These are phyloP conservation scores for Aspergillus udagawae DNA, from an alignment of 2,329 filamentous ascomycete genomes.

Conservation along the genomic window DNA sequence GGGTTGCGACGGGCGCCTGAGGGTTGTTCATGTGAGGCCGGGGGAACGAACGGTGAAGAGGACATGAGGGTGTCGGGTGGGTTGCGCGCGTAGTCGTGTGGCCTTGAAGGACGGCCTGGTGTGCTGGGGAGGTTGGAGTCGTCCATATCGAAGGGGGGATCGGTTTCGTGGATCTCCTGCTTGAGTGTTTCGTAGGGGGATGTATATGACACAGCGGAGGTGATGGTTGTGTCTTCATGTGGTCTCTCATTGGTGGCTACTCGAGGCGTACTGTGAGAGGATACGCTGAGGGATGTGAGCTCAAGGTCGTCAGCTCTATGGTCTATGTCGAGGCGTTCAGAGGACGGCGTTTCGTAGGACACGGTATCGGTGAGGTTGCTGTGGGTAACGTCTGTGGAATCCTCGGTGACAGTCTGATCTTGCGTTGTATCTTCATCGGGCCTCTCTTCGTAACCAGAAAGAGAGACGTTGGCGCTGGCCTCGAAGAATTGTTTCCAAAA, in stretches of 20 bases:
- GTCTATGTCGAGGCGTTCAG: slow-evolving; percentile 24
- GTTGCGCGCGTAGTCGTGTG: slow-evolving; percentile 30
- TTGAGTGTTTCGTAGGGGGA: slow-evolving; percentile 74
- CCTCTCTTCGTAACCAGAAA: slow-evolving; percentile 88
- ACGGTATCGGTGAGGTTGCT: slow-evolving; percentile 34
- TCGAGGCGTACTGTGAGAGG: slow-evolving; percentile 47
- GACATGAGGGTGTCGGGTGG: slow-evolving; percentile 61
- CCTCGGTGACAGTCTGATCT: slow-evolving; percentile 51
- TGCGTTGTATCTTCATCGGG: slow-evolving; percentile 56
- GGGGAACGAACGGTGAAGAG: slow-evolving; percentile 52
- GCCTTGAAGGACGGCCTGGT: slow-evolving; percentile 23
- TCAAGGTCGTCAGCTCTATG: slow-evolving; percentile 44
- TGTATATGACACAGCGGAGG: slow-evolving; percentile 52
- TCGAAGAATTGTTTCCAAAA: slow-evolving; percentile 99
- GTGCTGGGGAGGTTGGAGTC: slow-evolving; percentile 35
- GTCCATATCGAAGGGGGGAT: slow-evolving; percentile 32
- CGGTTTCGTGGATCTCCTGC: slow-evolving; percentile 57
- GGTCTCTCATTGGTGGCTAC: slow-evolving; percentile 27
- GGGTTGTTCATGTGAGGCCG: slow-evolving; percentile 42
- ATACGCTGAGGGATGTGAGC: slow-evolving; percentile 40
- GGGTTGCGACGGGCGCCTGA: slow-evolving; percentile 36
- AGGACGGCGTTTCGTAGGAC: slow-evolving; percentile 40
- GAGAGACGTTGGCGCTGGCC: slow-evolving; percentile 91
- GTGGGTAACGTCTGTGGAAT: slow-evolving; percentile 51
- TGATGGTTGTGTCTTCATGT: slow-evolving; percentile 37